Percentiles rank a stretch among this genome's conserved stretches.
phyloP scores from a whole-genome alignment of 352 stramenopile species.

The Phytophthora colocasiae region DNA sequence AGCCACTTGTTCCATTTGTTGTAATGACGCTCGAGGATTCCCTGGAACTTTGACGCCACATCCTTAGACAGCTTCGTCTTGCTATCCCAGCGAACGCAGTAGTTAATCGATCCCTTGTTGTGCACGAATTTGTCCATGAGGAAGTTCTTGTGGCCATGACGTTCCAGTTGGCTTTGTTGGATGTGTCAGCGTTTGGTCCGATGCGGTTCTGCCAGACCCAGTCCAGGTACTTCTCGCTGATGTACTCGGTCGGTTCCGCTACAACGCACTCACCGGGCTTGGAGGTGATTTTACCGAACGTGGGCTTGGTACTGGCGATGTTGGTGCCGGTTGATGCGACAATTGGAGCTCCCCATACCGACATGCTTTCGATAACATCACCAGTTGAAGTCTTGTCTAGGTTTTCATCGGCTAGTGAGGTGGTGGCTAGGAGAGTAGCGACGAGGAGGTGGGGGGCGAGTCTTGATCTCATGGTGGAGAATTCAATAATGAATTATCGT shows the following conservation, averaged over 20 bases:
- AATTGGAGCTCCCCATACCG: slow-evolving; percentile 22
- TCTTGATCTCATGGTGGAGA: slow-evolving; percentile 9
- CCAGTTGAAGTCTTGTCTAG: slow-evolving; percentile 4
- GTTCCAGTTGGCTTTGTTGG: slow-evolving; percentile 23
- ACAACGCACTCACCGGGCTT: slow-evolving; percentile 20
- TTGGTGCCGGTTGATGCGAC: slow-evolving; percentile 26
- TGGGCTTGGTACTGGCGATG: slow-evolving; percentile 12
- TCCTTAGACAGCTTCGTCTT: slow-evolving; percentile 3
- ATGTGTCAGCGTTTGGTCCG: slow-evolving; percentile 7
- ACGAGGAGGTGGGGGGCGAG: not conserved
- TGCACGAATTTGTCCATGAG: slow-evolving; percentile 33
- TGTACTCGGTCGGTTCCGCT: slow-evolving; percentile 20
- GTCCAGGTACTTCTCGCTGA: slow-evolving; percentile 18
- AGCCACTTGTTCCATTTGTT: slow-evolving; percentile 37
- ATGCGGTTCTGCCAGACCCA: slow-evolving; percentile 34
- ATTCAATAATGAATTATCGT: not conserved
- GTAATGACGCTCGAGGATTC: slow-evolving; percentile 23
- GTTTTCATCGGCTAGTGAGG: not conserved
- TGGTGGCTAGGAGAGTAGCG: slow-evolving; percentile 2
- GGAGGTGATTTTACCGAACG: slow-evolving; percentile 24
- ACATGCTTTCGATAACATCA: slow-evolving; percentile 10
- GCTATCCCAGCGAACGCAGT: slow-evolving; percentile 30
- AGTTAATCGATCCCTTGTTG: slow-evolving; percentile 34
- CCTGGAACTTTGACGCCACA: slow-evolving; percentile 16
- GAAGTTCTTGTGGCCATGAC: slow-evolving; percentile 34